Evolutionary conservation across 2,329 filamentous ascomycete genomes (phyloP).

Genomic region (Paramyrothecium roridum): DNA sequence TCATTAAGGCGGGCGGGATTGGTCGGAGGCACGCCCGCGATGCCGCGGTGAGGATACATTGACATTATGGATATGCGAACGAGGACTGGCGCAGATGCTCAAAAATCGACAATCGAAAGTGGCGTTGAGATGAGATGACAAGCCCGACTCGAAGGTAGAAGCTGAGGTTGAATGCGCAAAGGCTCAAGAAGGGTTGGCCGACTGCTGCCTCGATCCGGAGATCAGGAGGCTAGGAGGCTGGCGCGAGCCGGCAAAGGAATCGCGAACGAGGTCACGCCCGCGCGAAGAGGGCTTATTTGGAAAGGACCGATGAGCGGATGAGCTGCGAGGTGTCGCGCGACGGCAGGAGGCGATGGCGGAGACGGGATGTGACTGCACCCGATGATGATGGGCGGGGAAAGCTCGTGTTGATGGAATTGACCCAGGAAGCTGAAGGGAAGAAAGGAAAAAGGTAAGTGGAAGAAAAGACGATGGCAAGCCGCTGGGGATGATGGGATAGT

Average conservation of each 20-base stretch:
- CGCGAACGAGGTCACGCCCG: constrained; percentile 17
- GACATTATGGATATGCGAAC: constrained; percentile 42
- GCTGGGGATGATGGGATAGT: constrained; percentile 19
- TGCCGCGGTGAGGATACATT: constrained; percentile 90
- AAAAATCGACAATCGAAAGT: not conserved
- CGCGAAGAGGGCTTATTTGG: constrained; percentile 5
- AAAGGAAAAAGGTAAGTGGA: constrained; percentile 17
- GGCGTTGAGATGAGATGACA: not conserved
- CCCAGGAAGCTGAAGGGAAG: constrained; percentile 13
- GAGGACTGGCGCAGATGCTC: not conserved
- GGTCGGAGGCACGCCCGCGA: constrained; percentile 64
- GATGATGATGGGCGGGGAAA: constrained; percentile 12
- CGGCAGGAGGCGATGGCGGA: constrained; percentile 1
- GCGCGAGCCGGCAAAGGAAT: constrained; percentile 11
- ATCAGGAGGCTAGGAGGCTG: constrained; percentile 8
- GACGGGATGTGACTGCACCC: constrained; percentile 7
- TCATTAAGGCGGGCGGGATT: constrained; percentile 73
- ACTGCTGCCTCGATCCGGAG: not conserved
- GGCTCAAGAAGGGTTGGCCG: not conserved
- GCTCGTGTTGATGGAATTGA: constrained; percentile 20
- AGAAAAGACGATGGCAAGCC: constrained; percentile 16
- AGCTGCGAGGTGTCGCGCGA: constrained; percentile 7
- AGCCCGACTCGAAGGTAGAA: too few species aligned
- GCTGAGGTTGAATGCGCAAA: not conserved
- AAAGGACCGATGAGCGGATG: constrained; percentile 1